These are phyloP conservation scores for Mycena belliarum DNA, from an alignment of 768 basidiomycete species.

Conservation along the genomic window DNA sequence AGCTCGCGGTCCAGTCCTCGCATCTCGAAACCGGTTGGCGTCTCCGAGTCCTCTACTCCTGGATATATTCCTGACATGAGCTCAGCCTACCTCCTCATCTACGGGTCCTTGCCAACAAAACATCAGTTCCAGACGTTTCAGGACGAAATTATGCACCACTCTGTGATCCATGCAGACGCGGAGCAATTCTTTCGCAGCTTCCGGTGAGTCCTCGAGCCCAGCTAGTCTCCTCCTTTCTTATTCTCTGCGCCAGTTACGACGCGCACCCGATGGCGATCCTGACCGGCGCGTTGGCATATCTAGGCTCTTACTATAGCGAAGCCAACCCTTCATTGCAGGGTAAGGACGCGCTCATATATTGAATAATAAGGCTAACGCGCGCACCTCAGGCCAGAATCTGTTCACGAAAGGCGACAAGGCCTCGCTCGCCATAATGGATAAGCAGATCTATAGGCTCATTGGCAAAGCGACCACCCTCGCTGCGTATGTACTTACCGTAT, in stretches of 20 bases:
- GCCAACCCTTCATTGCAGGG: constrained; percentile 89
- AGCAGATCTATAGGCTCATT: constrained; percentile 86
- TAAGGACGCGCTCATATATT: constrained; percentile 18
- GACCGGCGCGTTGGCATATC: constrained; percentile 82
- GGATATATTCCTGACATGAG: background rate
- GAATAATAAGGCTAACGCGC: background rate
- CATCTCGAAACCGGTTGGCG: constrained; percentile 68
- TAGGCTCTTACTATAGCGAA: constrained; percentile 86
- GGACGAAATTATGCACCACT: constrained; percentile 78
- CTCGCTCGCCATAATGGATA: constrained; percentile 83
- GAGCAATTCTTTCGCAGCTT: constrained; percentile 71
- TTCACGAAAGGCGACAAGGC: constrained; percentile 66
- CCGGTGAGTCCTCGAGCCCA: constrained; percentile 37
- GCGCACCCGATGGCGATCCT: constrained; percentile 93
- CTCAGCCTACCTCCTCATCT: constrained; percentile 81
- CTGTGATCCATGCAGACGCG: constrained; percentile 65
- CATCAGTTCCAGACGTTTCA: constrained; percentile 65
- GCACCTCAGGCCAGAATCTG: constrained; percentile 64
- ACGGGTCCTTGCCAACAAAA: constrained; percentile 74
- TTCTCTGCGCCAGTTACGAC: constrained; percentile 59
- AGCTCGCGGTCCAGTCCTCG: constrained; percentile 76
- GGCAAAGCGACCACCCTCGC: constrained; percentile 89
- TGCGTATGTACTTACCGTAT: constrained; percentile 51
- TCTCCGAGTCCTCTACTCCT: background rate
- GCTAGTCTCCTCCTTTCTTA: background rate